Evolutionary conservation across 169 alveolate species (phyloP).

Genomic region (Eimeria tenella): DNA sequence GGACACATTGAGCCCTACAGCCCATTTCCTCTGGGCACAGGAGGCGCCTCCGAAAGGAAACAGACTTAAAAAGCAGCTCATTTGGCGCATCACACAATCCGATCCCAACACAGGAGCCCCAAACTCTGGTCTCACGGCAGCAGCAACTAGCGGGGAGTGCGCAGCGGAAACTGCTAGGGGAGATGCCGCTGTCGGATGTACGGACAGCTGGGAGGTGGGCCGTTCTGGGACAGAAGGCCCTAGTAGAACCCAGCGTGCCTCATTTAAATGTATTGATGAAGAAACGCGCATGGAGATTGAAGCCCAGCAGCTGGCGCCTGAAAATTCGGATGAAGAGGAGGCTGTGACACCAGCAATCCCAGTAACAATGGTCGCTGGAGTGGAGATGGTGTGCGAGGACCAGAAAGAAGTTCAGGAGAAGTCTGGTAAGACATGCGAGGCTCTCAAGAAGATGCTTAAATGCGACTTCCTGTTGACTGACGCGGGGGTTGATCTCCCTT

Average conservation of each 20-base stretch:
- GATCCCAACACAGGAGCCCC: slow-evolving; percentile 61
- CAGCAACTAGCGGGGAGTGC: slow-evolving; percentile 63
- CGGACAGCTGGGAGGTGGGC: slow-evolving; percentile 76
- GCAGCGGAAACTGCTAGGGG: slow-evolving; percentile 45
- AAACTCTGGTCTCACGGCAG: slow-evolving; percentile 63
- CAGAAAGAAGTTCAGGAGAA: slow-evolving; percentile 74
- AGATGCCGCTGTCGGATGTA: slow-evolving; percentile 64
- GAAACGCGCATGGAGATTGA: slow-evolving; percentile 26
- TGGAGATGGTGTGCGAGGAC: slow-evolving; percentile 74
- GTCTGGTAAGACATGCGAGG: slow-evolving; percentile 74
- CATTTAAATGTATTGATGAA: slow-evolving; percentile 52
- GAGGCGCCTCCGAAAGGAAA: slow-evolving; percentile 11
- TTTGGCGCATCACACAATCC: slow-evolving; percentile 66
- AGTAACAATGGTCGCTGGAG: slow-evolving; percentile 56
- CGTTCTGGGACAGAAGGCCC: slow-evolving; percentile 8
- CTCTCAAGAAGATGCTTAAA: slow-evolving; percentile 75
- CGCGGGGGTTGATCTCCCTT: slow-evolving; percentile 79
- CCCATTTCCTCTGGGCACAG: slow-evolving; percentile 72
- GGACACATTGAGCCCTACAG: slow-evolving; percentile 53
- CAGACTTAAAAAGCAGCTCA: neutral
- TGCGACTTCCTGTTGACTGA: slow-evolving; percentile 77
- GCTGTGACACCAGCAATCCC: slow-evolving; percentile 47
- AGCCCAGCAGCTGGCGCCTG: slow-evolving; percentile 42
- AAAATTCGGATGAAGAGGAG: slow-evolving; percentile 17
- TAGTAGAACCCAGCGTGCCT: slow-evolving; percentile 49